These are phyloP conservation scores for Saksenaea vasiformis DNA, from an alignment of 371 early-diverging fungal species.

Conservation along the genomic window DNA sequence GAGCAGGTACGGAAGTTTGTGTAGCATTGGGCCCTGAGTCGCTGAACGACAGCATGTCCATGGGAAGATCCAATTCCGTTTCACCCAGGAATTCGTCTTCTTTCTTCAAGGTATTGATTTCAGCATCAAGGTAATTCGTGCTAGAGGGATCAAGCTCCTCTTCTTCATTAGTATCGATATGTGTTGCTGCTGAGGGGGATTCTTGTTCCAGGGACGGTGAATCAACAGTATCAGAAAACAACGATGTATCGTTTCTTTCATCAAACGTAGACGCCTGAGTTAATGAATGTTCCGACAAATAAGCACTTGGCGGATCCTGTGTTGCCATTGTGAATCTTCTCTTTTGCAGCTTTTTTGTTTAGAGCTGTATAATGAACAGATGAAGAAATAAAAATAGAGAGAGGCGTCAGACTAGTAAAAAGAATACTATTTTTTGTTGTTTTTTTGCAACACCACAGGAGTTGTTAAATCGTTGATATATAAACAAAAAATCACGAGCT, in stretches of 20 bases:
- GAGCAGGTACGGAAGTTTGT: background rate
- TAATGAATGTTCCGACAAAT: conserved; percentile 23
- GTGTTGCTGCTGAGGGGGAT: background rate
- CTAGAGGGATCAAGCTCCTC: background rate
- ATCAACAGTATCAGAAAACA: background rate
- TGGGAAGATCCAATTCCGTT: conserved; percentile 11
- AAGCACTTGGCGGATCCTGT: conserved; percentile 14
- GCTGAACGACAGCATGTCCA: conserved; percentile 11
- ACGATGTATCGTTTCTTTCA: conserved; percentile 2
- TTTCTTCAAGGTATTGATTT: background rate
- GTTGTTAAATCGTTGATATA: background rate
- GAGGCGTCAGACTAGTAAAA: background rate
- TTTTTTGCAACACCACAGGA: conserved; percentile 4
- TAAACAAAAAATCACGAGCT: conserved; percentile 2
- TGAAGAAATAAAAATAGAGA: background rate
- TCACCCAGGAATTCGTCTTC: conserved; percentile 6
- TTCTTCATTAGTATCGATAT: conserved; percentile 2
- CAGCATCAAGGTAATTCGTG: background rate
- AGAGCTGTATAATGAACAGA: background rate
- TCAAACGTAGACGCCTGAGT: conserved; percentile 37
- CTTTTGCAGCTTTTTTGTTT: background rate
- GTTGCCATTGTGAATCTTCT: background rate
- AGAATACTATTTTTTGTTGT: no score
- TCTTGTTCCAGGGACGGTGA: background rate
- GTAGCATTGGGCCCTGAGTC: conserved; percentile 1